Conservation (phyloP, 2,329 filamentous ascomycete genomes). For the Fusarium acutatum region DNA sequence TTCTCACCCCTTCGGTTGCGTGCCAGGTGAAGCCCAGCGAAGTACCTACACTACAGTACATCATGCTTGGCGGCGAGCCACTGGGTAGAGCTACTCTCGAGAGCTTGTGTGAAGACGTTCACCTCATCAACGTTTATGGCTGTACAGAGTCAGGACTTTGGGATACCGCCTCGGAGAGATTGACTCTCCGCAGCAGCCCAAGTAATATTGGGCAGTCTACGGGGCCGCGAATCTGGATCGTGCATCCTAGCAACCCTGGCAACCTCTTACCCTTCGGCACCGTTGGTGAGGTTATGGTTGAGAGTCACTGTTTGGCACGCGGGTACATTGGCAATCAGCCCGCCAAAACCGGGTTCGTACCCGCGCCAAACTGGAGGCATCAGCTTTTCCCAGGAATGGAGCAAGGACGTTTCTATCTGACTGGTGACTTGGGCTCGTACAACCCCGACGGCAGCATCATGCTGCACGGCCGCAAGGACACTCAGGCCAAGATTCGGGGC, state of each 20-base stretch:
- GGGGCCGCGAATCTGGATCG: slow-evolving; percentile 16
- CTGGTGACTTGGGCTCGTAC: not conserved
- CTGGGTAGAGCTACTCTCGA: slow-evolving; percentile 16
- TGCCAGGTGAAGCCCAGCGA: slow-evolving; percentile 10
- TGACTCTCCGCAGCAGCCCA: not conserved
- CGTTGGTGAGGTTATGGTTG: slow-evolving; percentile 18
- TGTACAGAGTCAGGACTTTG: not conserved
- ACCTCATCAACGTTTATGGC: slow-evolving; percentile 19
- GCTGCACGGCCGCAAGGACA: not conserved
- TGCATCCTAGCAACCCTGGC: slow-evolving; percentile 15
- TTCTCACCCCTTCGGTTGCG: slow-evolving; percentile 16
- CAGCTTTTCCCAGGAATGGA: not conserved
- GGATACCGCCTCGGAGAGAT: not conserved
- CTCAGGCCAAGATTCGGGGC: slow-evolving; percentile 12
- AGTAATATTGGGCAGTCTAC: slow-evolving; percentile 2
- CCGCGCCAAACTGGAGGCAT: not conserved
- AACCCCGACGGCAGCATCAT: not conserved
- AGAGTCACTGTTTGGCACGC: slow-evolving; percentile 8
- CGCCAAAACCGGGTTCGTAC: not conserved
- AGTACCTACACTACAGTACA: slow-evolving; percentile 10
- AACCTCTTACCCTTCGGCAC: slow-evolving; percentile 12
- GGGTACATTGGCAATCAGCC: slow-evolving; percentile 8
- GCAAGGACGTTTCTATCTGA: not conserved
- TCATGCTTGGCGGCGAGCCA: slow-evolving; percentile 18
- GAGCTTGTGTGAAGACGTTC: not conserved